Evolutionary conservation across 495 filamentous ascomycete genomes (phyloP), one percentile per base, ranked within the genome.

Genomic region (Aspergillus egyptiacus): DNA sequence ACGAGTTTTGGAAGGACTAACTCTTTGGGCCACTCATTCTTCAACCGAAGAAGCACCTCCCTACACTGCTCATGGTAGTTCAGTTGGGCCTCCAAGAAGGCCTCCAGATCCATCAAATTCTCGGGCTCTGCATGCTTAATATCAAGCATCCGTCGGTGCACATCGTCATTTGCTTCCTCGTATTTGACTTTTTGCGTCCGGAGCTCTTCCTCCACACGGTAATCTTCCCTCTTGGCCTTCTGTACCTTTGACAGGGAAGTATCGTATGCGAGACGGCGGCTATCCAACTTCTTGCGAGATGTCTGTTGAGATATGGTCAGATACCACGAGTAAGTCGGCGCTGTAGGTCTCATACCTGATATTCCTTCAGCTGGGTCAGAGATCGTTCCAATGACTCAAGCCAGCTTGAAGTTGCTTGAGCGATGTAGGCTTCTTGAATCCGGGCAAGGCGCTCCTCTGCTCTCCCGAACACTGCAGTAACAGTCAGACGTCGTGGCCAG

Each of bases 311-410:
- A 5, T 35, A 30, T 14, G 23, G 41, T 51, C 37, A 60, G 49
- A 42, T 6, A 54, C 47, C 8, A n/a, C 18, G 25, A 33, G 13
- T 2, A 27, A 40, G 27, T 31, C 8, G 25, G 24, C 6, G 17
- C 5, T 11, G 14, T 15, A 46, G 39, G 33, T 61, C 6, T 57
- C 65, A 42, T 73, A 86, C 88, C 79, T 96, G 90, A 53, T 96
- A 96, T 59, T 98, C 94, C 63, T 95, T 97, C 88, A 97, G 89
- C 77, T 95, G 91, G 23, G 87, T 85, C 48, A 96, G 67, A 9
- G 87, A 93, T 53, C 91, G 74, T 62, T 97, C 93, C 39, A 95
- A 67, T 9, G 87, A 88, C 66, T 97, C 91, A 49, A 96, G 78
- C 93, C 93, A 96, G 64, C 80, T 86, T 39, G 82, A 77, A 24